Percentiles rank a stretch among this genome's conserved stretches.
These are phyloP conservation scores for Viola pubescens DNA, from an alignment of 441 rosid species.

Conservation along the genomic window DNA sequence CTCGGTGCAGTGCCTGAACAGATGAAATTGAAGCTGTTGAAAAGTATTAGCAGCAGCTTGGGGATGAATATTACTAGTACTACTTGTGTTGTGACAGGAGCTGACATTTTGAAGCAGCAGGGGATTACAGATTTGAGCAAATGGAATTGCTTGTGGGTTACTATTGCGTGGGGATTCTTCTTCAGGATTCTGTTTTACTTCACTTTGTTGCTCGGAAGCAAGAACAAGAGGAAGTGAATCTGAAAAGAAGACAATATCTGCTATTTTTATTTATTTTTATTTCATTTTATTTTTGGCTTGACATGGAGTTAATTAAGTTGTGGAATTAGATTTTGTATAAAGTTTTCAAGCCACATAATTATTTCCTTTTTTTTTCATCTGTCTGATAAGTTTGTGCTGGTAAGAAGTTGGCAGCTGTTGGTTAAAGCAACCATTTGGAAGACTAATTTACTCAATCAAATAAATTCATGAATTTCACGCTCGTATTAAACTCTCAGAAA, in stretches of 20 bases:
- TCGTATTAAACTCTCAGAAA: no score
- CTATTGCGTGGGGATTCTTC: conserved; percentile 77
- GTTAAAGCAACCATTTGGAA: no score
- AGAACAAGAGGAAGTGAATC: conserved; percentile 19
- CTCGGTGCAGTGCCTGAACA: conserved; percentile 31
- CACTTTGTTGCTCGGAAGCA: conserved; percentile 47
- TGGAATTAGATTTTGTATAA: no score
- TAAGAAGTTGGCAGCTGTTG: no score
- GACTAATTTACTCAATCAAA: no score
- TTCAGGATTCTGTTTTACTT: conserved; percentile 62
- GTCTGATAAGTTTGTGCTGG: no score
- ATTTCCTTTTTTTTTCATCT: no score
- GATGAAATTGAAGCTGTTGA: conserved; percentile 41
- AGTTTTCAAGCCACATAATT: no score
- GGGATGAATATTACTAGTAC: conserved; percentile 49
- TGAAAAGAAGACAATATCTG: background rate
- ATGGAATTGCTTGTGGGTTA: conserved; percentile 78
- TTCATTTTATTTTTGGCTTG: background rate
- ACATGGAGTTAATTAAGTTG: no score
- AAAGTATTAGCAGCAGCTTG: conserved; percentile 41
- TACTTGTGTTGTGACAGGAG: conserved; percentile 64
- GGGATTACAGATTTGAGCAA: conserved; percentile 63
- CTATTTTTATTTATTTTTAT: no score
- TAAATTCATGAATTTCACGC: no score
- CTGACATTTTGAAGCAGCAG: conserved; percentile 43